Evolutionary conservation across 139 green algal genomes (phyloP).

Genomic region (Volvox reticuliferus): DNA sequence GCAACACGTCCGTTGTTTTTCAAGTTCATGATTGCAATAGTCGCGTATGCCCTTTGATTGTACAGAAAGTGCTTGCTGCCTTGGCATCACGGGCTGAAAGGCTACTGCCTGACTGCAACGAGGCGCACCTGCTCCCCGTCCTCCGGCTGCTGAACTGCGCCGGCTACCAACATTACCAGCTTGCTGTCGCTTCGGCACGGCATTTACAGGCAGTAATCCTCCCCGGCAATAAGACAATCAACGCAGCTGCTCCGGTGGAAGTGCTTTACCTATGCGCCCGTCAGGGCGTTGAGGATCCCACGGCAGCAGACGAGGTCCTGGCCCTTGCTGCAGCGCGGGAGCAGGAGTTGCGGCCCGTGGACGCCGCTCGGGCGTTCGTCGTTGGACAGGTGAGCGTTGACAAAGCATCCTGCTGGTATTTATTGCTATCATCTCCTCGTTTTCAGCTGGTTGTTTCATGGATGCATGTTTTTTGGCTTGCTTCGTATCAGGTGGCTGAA

Average conservation of each 20-base stretch:
- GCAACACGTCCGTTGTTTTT: too few relatives aligned
- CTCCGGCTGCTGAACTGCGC: constrained; percentile 3
- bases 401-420: background rate
- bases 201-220: background rate
- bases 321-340: background rate
- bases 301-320: constrained; percentile 14
- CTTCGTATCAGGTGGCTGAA: too few relatives aligned
- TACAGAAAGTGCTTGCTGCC: background rate
- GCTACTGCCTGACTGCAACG: background rate
- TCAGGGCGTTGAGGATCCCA: constrained; percentile 38
- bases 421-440: background rate
- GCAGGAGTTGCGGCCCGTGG: constrained; percentile 1
- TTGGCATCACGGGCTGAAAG: background rate
- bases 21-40: too few relatives aligned
- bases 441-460: too few relatives aligned
- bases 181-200: constrained; percentile 31
- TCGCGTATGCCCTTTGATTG: too few relatives aligned
- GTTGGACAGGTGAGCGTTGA: background rate
- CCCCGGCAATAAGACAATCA: background rate
- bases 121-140: background rate
- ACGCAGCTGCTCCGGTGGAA: background rate
- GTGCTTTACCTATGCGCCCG: constrained; percentile 13
- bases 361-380: constrained; percentile 30
- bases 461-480: too few relatives aligned
- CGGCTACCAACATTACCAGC: constrained; percentile 22